These are phyloP conservation scores for Pneumocystis jirovecii DNA, from an alignment of 1,139 yeast genomes.

Conservation along the genomic window DNA sequence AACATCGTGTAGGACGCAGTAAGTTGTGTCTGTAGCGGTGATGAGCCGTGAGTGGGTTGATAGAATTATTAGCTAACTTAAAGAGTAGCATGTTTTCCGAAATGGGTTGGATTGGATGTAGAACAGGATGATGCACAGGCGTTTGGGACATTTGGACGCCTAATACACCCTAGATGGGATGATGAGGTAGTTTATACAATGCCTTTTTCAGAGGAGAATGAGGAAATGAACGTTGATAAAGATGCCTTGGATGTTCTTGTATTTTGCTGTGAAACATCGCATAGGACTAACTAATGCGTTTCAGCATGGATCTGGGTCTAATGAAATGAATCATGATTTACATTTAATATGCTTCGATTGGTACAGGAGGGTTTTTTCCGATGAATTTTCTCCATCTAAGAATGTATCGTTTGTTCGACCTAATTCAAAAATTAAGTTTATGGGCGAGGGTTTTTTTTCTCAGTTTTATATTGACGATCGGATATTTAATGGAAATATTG, in stretches of 20 bases:
- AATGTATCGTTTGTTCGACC: background rate
- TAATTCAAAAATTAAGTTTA: background rate
- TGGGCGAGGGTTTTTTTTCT: conserved; percentile 1
- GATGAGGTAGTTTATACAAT: background rate
- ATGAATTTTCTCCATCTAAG: background rate
- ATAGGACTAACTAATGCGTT: background rate
- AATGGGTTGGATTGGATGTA: conserved; percentile 30
- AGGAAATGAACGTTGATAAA: background rate
- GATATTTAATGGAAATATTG: conserved; percentile 59
- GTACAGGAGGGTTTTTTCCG: background rate
- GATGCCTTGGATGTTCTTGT: background rate
- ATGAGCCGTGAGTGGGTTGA: conserved; percentile 30
- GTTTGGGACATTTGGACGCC: conserved; percentile 22
- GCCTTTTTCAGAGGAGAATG: background rate
- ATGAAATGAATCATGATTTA: background rate
- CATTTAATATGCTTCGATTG: background rate
- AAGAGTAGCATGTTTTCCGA: conserved; percentile 31
- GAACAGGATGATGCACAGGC: conserved; percentile 34
- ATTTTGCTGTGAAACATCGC: background rate
- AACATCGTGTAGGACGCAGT: conserved; percentile 31
- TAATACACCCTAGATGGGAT: background rate
- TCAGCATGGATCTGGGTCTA: background rate
- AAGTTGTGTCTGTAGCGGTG: conserved; percentile 13
- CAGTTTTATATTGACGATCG: conserved; percentile 37
- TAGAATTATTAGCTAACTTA: background rate